phyloP scores from a whole-genome alignment of 805 yeast genomes.

The Isabelozyma pseudorhagii region DNA sequence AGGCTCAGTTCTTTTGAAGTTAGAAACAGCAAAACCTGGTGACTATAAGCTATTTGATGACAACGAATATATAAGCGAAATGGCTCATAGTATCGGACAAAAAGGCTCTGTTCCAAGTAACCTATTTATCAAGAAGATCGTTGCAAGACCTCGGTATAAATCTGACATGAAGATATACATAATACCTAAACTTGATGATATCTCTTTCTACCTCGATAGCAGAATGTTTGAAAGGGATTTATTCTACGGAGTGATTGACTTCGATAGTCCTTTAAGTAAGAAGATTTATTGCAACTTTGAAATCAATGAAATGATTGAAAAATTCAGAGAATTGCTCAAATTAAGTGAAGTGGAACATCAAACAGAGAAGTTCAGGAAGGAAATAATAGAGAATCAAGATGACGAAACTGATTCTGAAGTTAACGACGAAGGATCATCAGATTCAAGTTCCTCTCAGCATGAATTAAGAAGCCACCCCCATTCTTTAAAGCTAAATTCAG shows the following conservation, averaged over 20 bases:
- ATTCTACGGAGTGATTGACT: conserved; percentile 45
- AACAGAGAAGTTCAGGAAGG: background rate
- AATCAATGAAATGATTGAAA: background rate
- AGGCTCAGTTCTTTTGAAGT: conserved; percentile 49
- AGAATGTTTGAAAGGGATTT: conserved; percentile 52
- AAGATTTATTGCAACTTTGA: conserved; percentile 18
- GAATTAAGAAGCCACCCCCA: background rate
- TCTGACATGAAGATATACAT: conserved; percentile 61
- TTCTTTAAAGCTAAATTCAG: background rate
- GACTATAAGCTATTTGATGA: conserved; percentile 50
- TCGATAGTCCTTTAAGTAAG: conserved; percentile 17
- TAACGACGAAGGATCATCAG: background rate
- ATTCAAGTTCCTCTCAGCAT: background rate
- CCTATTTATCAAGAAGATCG: conserved; percentile 50
- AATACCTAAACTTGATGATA: conserved; percentile 39
- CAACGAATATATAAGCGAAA: conserved; percentile 36
- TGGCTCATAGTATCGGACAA: conserved; percentile 37
- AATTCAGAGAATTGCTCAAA: background rate
- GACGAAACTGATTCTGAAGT: background rate
- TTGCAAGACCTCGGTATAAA: conserved; percentile 63
- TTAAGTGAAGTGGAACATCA: background rate
- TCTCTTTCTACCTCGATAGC: conserved; percentile 46
- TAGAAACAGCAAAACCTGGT: conserved; percentile 57
- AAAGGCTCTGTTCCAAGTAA: conserved; percentile 44
- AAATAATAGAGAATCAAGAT: background rate